Evolutionary conservation across 345 rosid genomes (phyloP).

Genomic region (Murraya paniculata): DNA sequence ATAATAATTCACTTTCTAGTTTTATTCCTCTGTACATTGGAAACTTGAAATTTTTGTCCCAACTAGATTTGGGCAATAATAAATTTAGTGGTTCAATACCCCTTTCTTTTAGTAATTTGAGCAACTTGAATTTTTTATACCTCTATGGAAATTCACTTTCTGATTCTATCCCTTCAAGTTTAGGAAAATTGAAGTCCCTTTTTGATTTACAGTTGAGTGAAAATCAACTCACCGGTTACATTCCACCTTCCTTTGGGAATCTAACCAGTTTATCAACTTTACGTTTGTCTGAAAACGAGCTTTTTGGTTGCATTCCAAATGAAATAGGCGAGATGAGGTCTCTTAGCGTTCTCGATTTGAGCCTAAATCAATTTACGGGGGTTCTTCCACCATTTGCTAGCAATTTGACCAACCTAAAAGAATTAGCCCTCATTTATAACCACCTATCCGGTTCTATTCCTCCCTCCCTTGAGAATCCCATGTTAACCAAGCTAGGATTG

Average conservation of each 20-base stretch:
- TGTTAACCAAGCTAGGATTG: background rate
- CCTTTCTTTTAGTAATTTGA: background rate
- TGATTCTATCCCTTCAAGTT: conserved; percentile 14
- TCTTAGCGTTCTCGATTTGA: background rate
- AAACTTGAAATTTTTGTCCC: background rate
- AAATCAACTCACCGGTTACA: background rate
- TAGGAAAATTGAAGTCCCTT: conserved; percentile 9
- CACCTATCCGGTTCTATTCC: background rate
- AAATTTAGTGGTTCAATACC: background rate
- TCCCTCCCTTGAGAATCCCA: background rate
- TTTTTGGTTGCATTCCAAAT: conserved; percentile 25
- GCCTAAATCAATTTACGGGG: conserved; percentile 7
- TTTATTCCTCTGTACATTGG: background rate
- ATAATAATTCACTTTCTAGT: background rate
- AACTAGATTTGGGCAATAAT: background rate
- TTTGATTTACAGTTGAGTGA: background rate
- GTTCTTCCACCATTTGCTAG: background rate
- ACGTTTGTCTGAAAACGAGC: background rate
- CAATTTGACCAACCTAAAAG: background rate
- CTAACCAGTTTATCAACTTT: background rate
- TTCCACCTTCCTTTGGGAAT: conserved; percentile 5
- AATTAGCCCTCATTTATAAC: background rate
- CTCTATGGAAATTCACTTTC: background rate
- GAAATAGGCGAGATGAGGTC: conserved; percentile 18
- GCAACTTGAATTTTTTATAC: background rate